Base-by-base conservation (phyloP, 371 early-diverging fungal species). In the Amoeboaphelidium occidentale region DNA sequence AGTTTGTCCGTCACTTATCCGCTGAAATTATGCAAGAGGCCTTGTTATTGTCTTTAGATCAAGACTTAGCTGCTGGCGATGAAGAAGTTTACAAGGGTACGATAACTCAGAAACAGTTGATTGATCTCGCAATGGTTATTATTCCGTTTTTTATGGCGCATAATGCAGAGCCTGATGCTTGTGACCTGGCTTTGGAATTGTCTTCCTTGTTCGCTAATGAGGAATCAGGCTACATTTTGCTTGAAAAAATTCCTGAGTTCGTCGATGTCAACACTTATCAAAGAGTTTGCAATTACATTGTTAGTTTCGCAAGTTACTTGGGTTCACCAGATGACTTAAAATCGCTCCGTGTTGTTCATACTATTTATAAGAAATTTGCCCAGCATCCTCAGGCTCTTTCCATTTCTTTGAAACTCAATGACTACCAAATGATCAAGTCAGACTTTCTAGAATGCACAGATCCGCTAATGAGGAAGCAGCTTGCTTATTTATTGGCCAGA, bases 121-220 rank as follows among this genome's bases (percentile, higher is more conserved):
- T 78, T 28, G 59, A 58, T 10, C 61, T 87, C 47, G 86, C 87
- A 4, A 54, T 79, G 56, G 78, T 84, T 47, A 72, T 93, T 25
- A 84, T 87, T 3, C 88, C 90, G 23, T 96, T 90, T 63, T 89
- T 90, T 58, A 64, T 96, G 60, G 73, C 81, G 53, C 88, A 92
- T 66, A 94, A 94, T 53, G 93, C 90, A 13, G 97, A 96, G 62
- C 87, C 89, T 2, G 97, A 96, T 63, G 94, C 96, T 6, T 84
- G 88, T 50, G 97, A 96, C 67, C 65, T 96, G 51, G 66, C 93
- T 52, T 56, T 86, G 39, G 91, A 92, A 63, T 57, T 93, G 48
- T 89, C 89, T 56, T 66, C 69, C 25, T 72, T 93, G 50, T n/a
- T n/a, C n/a, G n/a, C n/a, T n/a, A n/a, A n/a, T n/a, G n/a, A n/a